A percentile compares a stretch with the other conserved stretches of the same genome.
Conservation (phyloP, 305 asterid species). For the Solanum hybrid region DNA sequence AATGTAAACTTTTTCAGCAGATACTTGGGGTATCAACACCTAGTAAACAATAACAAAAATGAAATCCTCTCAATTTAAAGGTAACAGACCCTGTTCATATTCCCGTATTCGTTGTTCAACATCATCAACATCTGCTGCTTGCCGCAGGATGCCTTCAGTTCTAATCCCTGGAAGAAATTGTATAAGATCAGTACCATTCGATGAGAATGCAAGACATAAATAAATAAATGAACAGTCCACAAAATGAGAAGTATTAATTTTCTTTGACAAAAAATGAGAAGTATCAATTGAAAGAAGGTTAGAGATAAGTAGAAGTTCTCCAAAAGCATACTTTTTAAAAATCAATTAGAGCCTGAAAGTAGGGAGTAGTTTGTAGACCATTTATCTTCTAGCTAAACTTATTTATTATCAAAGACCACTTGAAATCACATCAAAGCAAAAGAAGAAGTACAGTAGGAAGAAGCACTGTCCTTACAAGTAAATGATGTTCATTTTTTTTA, state of each 20-base stretch:
- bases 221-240: neutral
- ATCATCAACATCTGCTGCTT: conserved; percentile 98
- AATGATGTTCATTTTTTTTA: neutral
- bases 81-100: conserved; percentile 74
- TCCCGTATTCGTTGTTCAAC: conserved; percentile 90
- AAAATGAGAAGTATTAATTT: neutral
- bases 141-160: conserved; percentile 95
- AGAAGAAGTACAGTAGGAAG: neutral
- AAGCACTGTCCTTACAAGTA: neutral
- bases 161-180: conserved; percentile 53
- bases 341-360: neutral
- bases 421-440: neutral
- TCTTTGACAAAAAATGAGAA: neutral
- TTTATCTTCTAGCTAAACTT: neutral
- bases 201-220: neutral
- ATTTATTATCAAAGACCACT: neutral
- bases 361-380: neutral
- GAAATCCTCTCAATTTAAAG: neutral
- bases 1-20: neutral
- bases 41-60: neutral
- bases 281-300: neutral
- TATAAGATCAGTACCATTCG: conserved; percentile 19
- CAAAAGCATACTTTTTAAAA: neutral
- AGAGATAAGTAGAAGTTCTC: neutral
- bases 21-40: neutral